These are phyloP conservation scores for Whalleya microplaca DNA, from an alignment of 2,329 filamentous ascomycete genomes.

Conservation along the genomic window DNA sequence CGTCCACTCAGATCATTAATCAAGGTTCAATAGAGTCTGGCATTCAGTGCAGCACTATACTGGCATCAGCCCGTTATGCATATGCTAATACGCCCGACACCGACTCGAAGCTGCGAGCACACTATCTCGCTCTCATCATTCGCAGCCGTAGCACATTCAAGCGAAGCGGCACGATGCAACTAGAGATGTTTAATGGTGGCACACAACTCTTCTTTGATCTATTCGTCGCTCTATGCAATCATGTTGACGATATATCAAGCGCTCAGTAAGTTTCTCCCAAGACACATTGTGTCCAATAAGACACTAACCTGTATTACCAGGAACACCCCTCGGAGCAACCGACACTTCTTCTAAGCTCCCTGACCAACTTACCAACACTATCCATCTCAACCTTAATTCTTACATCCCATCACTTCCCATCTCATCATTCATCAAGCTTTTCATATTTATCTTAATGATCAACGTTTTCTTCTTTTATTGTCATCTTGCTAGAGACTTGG, in stretches of 20 bases:
- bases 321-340: constrained; percentile 53
- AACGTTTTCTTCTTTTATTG: constrained; percentile 25
- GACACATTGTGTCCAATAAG: not conserved
- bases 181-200: constrained; percentile 88
- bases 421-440: constrained; percentile 5
- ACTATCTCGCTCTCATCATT: constrained; percentile 92
- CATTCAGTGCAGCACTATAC: constrained; percentile 82
- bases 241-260: constrained; percentile 72
- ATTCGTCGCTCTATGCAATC: constrained; percentile 91
- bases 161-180: constrained; percentile 91
- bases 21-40: constrained; percentile 60
- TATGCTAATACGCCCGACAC: constrained; percentile 87
- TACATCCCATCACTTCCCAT: constrained; percentile 1
- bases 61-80: constrained; percentile 85
- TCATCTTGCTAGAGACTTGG: constrained; percentile 15
- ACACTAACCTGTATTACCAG: constrained; percentile 32
- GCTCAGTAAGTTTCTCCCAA: constrained; percentile 51
- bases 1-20: constrained; percentile 3
- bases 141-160: constrained; percentile 87
- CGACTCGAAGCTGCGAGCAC: constrained; percentile 87
- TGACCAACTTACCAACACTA: not conserved
- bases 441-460: constrained; percentile 32
- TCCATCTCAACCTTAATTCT: constrained; percentile 1
- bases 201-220: constrained; percentile 87
- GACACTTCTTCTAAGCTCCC: constrained; percentile 35